Evolutionary conservation across 495 filamentous ascomycete species (phyloP).

Genomic region (Thozetella sp.): DNA sequence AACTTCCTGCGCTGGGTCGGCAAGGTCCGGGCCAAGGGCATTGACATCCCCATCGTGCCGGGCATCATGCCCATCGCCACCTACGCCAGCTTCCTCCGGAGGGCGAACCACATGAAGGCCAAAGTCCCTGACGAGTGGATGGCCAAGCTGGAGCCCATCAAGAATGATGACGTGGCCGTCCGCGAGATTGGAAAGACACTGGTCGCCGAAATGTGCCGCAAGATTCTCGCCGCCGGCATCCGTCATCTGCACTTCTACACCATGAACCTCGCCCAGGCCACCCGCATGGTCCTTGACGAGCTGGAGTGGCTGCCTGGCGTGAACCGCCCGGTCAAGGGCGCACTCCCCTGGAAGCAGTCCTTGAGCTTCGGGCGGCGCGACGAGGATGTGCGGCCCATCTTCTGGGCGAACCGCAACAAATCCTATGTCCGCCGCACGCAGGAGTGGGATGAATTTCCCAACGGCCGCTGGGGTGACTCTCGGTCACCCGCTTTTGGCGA

Average conservation of each 20-base stretch:
- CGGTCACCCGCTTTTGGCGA: conserved; percentile 97
- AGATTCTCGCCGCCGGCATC: conserved; percentile 79
- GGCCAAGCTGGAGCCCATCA: conserved; percentile 82
- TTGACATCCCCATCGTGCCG: conserved; percentile 88
- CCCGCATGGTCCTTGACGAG: conserved; percentile 90
- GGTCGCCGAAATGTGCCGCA: conserved; percentile 90
- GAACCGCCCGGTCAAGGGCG: conserved; percentile 74
- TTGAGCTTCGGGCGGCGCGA: conserved; percentile 83
- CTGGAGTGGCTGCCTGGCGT: conserved; percentile 77
- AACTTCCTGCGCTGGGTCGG: conserved; percentile 90
- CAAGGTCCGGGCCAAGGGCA: conserved; percentile 81
- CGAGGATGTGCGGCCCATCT: conserved; percentile 97
- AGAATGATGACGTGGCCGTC: conserved; percentile 94
- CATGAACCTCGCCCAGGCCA: conserved; percentile 97
- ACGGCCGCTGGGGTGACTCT: conserved; percentile 98
- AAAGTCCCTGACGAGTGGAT: conserved; percentile 81
- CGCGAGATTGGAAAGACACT: conserved; percentile 86
- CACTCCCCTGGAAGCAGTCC: conserved; percentile 93
- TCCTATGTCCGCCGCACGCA: conserved; percentile 95
- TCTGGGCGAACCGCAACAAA: conserved; percentile 97
- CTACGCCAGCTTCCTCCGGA: conserved; percentile 85
- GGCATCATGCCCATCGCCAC: conserved; percentile 99
- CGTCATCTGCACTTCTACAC: conserved; percentile 97
- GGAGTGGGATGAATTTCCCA: conserved; percentile 99
- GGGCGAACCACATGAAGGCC: conserved; percentile 86